Evolutionary conservation across 2,329 filamentous ascomycete genomes (phyloP), one percentile per base, ranked within the genome.

Genomic region (Verticillium nubilum): DNA sequence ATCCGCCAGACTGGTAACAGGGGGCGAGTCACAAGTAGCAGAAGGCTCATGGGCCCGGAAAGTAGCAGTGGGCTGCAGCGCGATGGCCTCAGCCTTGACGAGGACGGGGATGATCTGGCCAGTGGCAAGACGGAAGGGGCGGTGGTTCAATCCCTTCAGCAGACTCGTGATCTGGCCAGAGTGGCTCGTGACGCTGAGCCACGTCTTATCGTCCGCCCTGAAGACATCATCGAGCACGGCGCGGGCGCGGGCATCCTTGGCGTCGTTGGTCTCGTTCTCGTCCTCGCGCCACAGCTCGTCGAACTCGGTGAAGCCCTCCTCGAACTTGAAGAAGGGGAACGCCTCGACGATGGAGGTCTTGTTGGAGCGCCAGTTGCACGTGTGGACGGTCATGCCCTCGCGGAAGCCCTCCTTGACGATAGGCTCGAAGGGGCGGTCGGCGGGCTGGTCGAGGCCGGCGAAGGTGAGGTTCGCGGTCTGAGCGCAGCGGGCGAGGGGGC

Each of bases 101-200:
- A 91, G 77, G 2, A 88, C 85, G 0, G 88, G 87, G 28, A 91
- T 87, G 7, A 88, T 81, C 60, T 86, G 82, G 9, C 88, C 88
- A 0, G 88, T 91, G n/a, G 76, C 77, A 13, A 91, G 74, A 2
- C 74, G 70, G 68, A 90, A 91, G 2, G 72, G 63, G n/a, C 81
- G 79, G 66, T 91, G 88, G 56, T 81, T 80, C 4, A 90, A 72
- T 0, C 85, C 85, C 57, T 74, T 67, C 3, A 87, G 75, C 26
- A 85, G 71, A 58, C 73, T 77, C 12, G 67, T 67, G 64, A 86
- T 85, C 66, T 84, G 79, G 5, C 85, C 86, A 23, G 79, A 82
- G 71, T 88, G 86, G 58, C 78, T 83, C 1, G 84, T 87, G 60
- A 87, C 74, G 63, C 80, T 84, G 63, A 88, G 71, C 78, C 81